Conservation (phyloP, 2,329 filamentous ascomycete genomes). For the Leptographium lundbergii region DNA sequence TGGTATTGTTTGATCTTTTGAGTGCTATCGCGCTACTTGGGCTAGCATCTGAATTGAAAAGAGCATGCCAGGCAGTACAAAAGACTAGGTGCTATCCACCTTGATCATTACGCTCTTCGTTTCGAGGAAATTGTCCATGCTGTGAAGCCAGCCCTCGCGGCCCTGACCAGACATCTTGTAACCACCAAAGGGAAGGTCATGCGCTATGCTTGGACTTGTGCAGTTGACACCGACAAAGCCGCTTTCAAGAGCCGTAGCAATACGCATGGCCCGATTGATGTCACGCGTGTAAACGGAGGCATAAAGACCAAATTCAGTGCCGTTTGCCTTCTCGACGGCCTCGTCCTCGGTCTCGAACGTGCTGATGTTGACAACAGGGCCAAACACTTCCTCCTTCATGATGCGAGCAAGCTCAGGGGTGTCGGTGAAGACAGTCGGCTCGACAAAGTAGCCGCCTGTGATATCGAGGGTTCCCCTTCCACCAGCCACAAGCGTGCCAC, state of each 20-base stretch:
- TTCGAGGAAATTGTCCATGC: constrained; percentile 21
- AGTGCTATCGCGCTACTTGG: no score
- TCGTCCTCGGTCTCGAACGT: constrained; percentile 39
- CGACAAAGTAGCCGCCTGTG: constrained; percentile 22
- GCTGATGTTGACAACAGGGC: constrained; percentile 37
- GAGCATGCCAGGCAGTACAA: no score
- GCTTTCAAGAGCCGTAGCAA: constrained; percentile 34
- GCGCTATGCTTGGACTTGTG: constrained; percentile 20
- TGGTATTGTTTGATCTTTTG: no score
- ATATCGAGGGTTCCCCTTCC: constrained; percentile 11
- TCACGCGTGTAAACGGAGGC: constrained; percentile 38
- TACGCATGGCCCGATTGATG: constrained; percentile 22
- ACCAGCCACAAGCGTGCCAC: constrained; percentile 16
- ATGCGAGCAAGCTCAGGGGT: constrained; percentile 24
- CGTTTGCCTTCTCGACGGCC: constrained; percentile 34
- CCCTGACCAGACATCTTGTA: constrained; percentile 25
- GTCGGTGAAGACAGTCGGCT: constrained; percentile 26
- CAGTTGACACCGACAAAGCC: constrained; percentile 43
- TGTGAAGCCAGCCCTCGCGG: constrained; percentile 21
- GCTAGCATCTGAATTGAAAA: no score
- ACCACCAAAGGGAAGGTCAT: constrained; percentile 27
- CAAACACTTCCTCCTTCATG: constrained; percentile 40
- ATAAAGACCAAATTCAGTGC: constrained; percentile 40
- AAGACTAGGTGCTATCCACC: constrained; percentile 2
- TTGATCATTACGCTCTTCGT: constrained; percentile 17